Base-by-base conservation (phyloP, 257 asterid genomes). In the Paraleonurus japonicus region DNA sequence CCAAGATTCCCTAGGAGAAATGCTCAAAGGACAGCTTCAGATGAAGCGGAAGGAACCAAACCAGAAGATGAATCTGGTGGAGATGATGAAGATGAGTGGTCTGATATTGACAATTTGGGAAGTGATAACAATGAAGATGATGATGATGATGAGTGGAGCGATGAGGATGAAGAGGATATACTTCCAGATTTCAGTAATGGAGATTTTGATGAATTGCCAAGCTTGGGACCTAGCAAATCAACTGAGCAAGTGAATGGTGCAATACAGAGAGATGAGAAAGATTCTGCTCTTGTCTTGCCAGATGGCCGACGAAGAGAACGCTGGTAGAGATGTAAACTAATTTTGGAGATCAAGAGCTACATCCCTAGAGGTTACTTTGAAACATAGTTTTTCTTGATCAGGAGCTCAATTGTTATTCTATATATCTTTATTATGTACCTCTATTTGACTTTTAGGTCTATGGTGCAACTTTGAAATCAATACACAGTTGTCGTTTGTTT, bases 301-400 rank as follows among this genome's bases (percentile, higher is more conserved):
- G 98, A 95, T 85, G 99, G 97, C 45, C 87, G 90, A 62, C 86
- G 83, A 24, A 87, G 99, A 79, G 98, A 95, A 69, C 94, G 97
- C 58, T 95, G 99, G 99, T 95, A 66, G 81, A 73, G 72, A 26
- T 62, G 58, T 16, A 45, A 24, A 61, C 24, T 47, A 62, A 27
- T 32, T 67, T 67, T 10, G 28, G 26, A 54, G 43, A 51, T 55
- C 24, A 55, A 51, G 67, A 27, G 75, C 15, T 35, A 16, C 61
- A 61, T 33, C 48, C 69, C 45, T 48, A 69, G 70, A 45, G 62
- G 41, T 23, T 50, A 67, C 54, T 37, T 68, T 32, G 27, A 58
- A 30, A 35, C 59, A 22, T 30, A 65, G 61, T 33, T 45, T 61
- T 28, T 61, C 67, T 28, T 60, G 35, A 58, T 69, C 47, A 71